phyloP scores from a whole-genome alignment of 129 eudicot species.

The Deinandra increscens region DNA sequence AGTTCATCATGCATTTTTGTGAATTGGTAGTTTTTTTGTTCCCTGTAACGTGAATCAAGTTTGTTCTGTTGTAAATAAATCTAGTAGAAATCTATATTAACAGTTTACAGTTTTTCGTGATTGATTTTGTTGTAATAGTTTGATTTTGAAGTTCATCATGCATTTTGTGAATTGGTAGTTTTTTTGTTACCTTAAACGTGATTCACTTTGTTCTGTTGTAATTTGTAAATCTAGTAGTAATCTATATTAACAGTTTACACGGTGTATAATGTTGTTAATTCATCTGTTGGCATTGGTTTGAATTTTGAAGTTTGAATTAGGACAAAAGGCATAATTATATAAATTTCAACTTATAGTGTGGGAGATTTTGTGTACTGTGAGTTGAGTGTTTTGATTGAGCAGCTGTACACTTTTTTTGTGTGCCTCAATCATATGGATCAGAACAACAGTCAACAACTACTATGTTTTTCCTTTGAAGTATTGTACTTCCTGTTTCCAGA shows the following conservation, averaged over 20 bases:
- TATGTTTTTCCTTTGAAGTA: background rate
- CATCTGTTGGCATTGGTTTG: too few relatives aligned
- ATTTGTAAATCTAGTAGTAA: background rate
- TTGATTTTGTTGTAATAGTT: conserved; percentile 3
- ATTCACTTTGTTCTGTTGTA: conserved; percentile 1
- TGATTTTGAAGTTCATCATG: conserved; percentile 14
- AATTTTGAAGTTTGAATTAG: too few relatives aligned
- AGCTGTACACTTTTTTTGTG: background rate
- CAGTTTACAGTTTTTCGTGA: background rate
- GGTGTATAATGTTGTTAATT: too few relatives aligned
- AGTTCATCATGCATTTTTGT: conserved; percentile 13
- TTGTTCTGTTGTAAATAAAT: background rate
- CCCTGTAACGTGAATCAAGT: background rate
- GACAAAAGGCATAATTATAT: too few relatives aligned
- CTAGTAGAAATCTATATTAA: background rate
- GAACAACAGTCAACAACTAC: background rate
- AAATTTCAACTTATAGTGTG: too few relatives aligned
- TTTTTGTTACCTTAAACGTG: background rate
- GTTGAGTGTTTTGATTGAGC: too few relatives aligned
- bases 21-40: background rate
- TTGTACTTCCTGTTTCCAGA: background rate
- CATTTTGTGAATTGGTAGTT: background rate
- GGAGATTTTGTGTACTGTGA: too few relatives aligned
- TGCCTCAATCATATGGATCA: conserved; percentile 3
- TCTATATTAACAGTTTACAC: too few relatives aligned